These are phyloP conservation scores for Mortierella sp. DNA, from an alignment of 371 early-diverging fungal species.

Conservation along the genomic window DNA sequence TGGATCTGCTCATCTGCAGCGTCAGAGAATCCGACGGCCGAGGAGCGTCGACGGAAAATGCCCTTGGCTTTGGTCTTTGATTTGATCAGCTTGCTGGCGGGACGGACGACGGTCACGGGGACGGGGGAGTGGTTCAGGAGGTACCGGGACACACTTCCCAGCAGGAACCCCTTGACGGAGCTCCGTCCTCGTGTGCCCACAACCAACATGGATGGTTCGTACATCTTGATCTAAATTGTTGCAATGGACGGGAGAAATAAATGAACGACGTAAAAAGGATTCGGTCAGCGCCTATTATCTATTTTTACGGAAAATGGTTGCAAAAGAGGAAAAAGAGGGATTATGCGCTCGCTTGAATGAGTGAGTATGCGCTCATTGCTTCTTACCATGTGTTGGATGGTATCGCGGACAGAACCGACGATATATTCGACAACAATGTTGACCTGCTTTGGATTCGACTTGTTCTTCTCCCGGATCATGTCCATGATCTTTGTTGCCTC, in stretches of 20 bases:
- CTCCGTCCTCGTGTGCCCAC: conserved; percentile 72
- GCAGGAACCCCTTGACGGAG: conserved; percentile 67
- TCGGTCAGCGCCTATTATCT: neutral
- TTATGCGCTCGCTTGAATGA: neutral
- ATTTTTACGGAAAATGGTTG: too few species aligned
- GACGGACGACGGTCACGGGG: conserved; percentile 70
- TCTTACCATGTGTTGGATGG: conserved; percentile 71
- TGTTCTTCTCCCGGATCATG: conserved; percentile 60
- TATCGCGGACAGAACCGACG: conserved; percentile 73
- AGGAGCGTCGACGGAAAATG: conserved; percentile 45
- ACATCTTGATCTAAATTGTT: conserved; percentile 65
- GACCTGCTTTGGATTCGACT: conserved; percentile 62
- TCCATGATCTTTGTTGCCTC: conserved; percentile 68
- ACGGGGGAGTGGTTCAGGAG: conserved; percentile 72
- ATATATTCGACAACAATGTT: conserved; percentile 72
- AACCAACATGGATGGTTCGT: conserved; percentile 70
- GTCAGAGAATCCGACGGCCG: conserved; percentile 14
- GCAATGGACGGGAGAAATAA: neutral
- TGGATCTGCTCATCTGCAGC: neutral
- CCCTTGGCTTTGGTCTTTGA: conserved; percentile 58
- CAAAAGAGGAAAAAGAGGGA: neutral
- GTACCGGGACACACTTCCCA: conserved; percentile 70
- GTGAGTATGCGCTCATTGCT: neutral
- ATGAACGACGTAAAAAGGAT: neutral
- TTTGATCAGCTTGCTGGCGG: conserved; percentile 65